Evolutionary conservation across 108 stramenopile genomes (phyloP).

Genomic region (Heterococcus sp.): DNA sequence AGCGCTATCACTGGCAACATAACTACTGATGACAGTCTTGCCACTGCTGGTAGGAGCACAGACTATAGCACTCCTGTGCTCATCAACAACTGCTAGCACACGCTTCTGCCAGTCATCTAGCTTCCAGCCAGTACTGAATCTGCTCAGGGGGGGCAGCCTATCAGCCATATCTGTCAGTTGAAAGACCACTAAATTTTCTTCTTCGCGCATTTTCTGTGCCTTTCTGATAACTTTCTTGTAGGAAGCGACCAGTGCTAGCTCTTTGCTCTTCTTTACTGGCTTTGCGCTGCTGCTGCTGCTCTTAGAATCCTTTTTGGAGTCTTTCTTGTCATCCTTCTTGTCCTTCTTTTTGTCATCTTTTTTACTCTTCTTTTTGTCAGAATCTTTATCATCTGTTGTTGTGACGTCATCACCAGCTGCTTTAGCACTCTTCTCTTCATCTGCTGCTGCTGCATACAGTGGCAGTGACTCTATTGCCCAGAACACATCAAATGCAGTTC

Average conservation of each 20-base stretch:
- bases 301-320: constrained; percentile 49
- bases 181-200: constrained; percentile 61
- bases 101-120: constrained; percentile 96
- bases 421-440: constrained; percentile 48
- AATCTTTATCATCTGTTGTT: constrained; percentile 75
- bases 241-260: constrained; percentile 77
- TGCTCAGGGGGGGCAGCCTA: constrained; percentile 92
- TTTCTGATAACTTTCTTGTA: constrained; percentile 86
- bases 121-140: constrained; percentile 85
- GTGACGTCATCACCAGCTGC: constrained; percentile 67
- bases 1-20: constrained; percentile 60
- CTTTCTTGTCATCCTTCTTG: constrained; percentile 68
- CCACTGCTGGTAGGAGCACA: constrained; percentile 97
- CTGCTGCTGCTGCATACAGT: constrained; percentile 49
- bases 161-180: constrained; percentile 90
- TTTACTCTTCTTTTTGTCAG: constrained; percentile 68
- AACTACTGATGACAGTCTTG: constrained; percentile 96
- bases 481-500: constrained; percentile 87
- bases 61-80: constrained; percentile 84
- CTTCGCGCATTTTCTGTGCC: constrained; percentile 61
- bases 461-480: constrained; percentile 91
- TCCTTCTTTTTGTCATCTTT: constrained; percentile 72
- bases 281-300: constrained; percentile 1
- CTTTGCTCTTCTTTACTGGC: constrained; percentile 13
- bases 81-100: constrained; percentile 84